Conservation (phyloP, 1,139 yeast species). For the Geotrichum macrosporum region DNA sequence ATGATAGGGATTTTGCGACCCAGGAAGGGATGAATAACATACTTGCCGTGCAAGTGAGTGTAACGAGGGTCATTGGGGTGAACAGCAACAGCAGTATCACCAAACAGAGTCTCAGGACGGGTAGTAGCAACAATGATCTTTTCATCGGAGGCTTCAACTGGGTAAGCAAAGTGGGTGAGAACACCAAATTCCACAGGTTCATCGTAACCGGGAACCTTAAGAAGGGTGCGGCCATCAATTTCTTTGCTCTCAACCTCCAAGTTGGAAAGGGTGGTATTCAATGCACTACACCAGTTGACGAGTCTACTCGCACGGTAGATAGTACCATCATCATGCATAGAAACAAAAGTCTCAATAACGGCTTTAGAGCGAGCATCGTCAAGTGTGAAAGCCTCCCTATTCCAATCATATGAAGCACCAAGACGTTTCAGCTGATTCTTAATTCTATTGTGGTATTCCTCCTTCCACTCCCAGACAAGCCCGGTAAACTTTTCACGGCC, state of each 20-base stretch:
- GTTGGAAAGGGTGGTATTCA: constrained; percentile 93
- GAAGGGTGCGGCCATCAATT: constrained; percentile 71
- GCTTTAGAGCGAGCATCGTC: constrained; percentile 74
- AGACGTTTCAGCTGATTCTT: constrained; percentile 76
- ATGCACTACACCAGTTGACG: constrained; percentile 93
- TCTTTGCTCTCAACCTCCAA: constrained; percentile 94
- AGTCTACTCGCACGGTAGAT: constrained; percentile 91
- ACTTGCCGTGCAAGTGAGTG: constrained; percentile 91
- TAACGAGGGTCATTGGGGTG: constrained; percentile 94
- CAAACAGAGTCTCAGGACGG: constrained; percentile 97
- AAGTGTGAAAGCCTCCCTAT: constrained; percentile 87
- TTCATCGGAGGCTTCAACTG: constrained; percentile 84
- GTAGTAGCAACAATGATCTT: constrained; percentile 91
- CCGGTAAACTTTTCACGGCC: constrained; percentile 87
- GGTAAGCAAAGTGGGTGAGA: constrained; percentile 87
- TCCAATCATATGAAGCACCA: constrained; percentile 98
- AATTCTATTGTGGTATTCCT: constrained; percentile 81
- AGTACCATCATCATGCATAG: constrained; percentile 88
- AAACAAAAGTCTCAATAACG: constrained; percentile 87
- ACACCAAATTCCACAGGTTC: constrained; percentile 94
- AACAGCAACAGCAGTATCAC: constrained; percentile 96
- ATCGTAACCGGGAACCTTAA: constrained; percentile 86
- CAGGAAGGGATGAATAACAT: constrained; percentile 82
- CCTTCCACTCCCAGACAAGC: constrained; percentile 98
- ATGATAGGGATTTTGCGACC: constrained; percentile 83